phyloP scores from a whole-genome alignment of 495 filamentous ascomycete species.

The Hypoxylon rickii region DNA sequence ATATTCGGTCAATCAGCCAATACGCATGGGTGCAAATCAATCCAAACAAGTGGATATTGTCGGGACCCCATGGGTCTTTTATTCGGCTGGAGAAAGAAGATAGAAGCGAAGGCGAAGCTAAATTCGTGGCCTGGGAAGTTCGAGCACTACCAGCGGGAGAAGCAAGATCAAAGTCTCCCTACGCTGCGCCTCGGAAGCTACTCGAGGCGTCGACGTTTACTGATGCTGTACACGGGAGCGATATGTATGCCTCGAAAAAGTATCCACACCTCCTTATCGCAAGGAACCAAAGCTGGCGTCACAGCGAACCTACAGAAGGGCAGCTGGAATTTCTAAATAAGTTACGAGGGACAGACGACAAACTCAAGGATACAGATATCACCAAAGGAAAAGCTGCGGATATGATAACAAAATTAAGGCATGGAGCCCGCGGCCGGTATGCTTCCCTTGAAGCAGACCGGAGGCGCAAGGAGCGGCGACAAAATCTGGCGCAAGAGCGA shows the following conservation, averaged over 20 bases:
- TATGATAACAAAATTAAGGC: slow-evolving; percentile 90
- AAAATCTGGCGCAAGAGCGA: slow-evolving; percentile 46
- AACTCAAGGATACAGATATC: slow-evolving; percentile 58
- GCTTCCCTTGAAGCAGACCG: slow-evolving; percentile 54
- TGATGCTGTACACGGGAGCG: slow-evolving; percentile 78
- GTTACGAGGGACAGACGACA: slow-evolving; percentile 57
- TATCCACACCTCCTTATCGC: slow-evolving; percentile 65
- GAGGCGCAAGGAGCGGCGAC: slow-evolving; percentile 50
- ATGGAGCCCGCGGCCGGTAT: slow-evolving; percentile 77
- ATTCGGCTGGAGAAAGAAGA: slow-evolving; percentile 63
- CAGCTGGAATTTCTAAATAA: slow-evolving; percentile 79
- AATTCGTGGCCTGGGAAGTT: slow-evolving; percentile 45
- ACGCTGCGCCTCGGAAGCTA: slow-evolving; percentile 67
- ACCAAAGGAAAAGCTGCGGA: slow-evolving; percentile 85
- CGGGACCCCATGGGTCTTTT: slow-evolving; percentile 57
- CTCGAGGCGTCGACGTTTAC: slow-evolving; percentile 62
- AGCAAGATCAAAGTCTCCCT: slow-evolving; percentile 59
- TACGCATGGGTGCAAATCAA: slow-evolving; percentile 80
- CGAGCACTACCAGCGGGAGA: slow-evolving; percentile 40
- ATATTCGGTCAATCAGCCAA: slow-evolving; percentile 75
- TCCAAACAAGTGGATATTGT: slow-evolving; percentile 67
- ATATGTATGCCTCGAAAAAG: slow-evolving; percentile 71
- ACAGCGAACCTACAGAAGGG: slow-evolving; percentile 62
- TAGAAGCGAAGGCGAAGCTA: slow-evolving; percentile 9
- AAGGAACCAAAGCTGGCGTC: slow-evolving; percentile 68